phyloP scores from a whole-genome alignment of 805 yeast genomes.

The Scheffersomyces stipitis region DNA sequence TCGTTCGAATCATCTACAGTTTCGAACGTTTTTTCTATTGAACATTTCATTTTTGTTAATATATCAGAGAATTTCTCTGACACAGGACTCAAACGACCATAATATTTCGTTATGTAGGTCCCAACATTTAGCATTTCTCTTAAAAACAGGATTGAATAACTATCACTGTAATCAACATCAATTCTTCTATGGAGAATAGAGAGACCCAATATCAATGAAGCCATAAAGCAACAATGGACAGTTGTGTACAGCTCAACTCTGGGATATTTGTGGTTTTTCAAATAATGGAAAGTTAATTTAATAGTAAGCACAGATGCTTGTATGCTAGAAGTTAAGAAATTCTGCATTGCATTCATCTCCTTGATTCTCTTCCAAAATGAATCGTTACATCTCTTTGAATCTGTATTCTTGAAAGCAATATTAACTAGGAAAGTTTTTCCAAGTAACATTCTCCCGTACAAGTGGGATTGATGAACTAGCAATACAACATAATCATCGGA shows the following conservation, averaged over 20 bases:
- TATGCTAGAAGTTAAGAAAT: conserved; percentile 32
- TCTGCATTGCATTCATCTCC: conserved; percentile 6
- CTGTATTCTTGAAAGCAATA: conserved; percentile 15
- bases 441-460: conserved; percentile 31
- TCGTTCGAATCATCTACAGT: background rate
- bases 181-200: conserved; percentile 1
- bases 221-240: conserved; percentile 27
- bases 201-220: conserved; percentile 34
- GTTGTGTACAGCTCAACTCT: conserved; percentile 33
- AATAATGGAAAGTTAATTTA: conserved; percentile 23
- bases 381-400: conserved; percentile 2
- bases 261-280: conserved; percentile 17
- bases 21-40: conserved; percentile 4
- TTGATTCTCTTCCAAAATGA: conserved; percentile 10
- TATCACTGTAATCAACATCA: conserved; percentile 16
- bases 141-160: conserved; percentile 3
- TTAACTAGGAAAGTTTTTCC: conserved; percentile 38
- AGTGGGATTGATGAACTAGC: conserved; percentile 30
- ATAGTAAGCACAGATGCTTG: conserved; percentile 31
- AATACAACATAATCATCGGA: conserved; percentile 16
- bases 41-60: conserved; percentile 5
- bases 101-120: conserved; percentile 2
- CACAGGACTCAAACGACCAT: conserved; percentile 6
- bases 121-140: conserved; percentile 4
- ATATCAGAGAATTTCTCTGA: conserved; percentile 5